Base-by-base conservation (phyloP, 768 basidiomycete genomes). In the Tylopilus subfusipes region DNA sequence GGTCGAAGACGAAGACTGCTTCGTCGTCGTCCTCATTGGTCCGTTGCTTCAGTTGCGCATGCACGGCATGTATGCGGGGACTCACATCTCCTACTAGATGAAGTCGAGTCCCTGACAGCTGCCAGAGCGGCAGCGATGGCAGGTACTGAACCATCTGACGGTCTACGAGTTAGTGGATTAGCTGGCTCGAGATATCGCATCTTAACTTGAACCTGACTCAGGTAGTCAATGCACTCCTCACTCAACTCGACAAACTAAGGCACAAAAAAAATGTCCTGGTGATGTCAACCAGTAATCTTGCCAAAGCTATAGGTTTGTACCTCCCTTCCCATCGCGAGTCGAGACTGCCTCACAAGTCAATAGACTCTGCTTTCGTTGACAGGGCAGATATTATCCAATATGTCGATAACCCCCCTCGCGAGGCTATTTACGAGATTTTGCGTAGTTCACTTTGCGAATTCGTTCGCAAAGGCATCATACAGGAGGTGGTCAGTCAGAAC, bases 141-240 rank as follows among this genome's bases (percentile, higher is more conserved):
- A 19, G 96, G 96, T 3, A 95, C 90, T 19, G 97, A 99, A 68
- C 97, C 97, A 3, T 90, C 90, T 4, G 97, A 99, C 67, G 95
- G 94, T 13, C 70, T 99, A 29, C 76, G 96, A 50, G 95, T 93
- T 63, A 47, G 83, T 55, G 22, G n/a, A 13, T n/a, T 31, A 6
- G 42, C 21, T 19, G 40, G 21, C 7, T 19, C 22, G 5, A 33
- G 38, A 38, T 22, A 27, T 46, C 7, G 39, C n/a, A 14, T 29
- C 24, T 6, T 52, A 19, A 54, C 24, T 21, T 31, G 22, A n/a
- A 48, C 22, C 45, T n/a, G 27, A 52, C 45, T 8, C 64, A 98
- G 94, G 96, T 98, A 18, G 97, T 99, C 42, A 98, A 98, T 68
- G 97, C 97, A 0, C 82, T 99, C 3, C 77, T 99, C 10, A 98